Evolutionary conservation across 768 basidiomycete species (phyloP), one percentile per base, ranked within the genome.

Genomic region (Trametes maxima): DNA sequence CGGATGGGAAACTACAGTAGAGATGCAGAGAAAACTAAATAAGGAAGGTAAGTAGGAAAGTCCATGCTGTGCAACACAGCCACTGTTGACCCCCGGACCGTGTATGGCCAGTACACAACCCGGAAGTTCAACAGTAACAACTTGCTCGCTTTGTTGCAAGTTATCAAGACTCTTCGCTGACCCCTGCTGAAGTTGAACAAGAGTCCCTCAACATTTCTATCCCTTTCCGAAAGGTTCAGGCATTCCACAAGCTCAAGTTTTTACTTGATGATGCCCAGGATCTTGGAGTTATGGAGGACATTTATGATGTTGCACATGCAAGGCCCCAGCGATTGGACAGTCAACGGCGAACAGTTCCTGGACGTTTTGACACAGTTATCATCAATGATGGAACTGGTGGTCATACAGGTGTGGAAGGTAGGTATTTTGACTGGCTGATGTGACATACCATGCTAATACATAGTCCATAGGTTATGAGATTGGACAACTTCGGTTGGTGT

Each of bases 401-500:
- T 33, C 13, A 53, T n/a, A 17, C 43, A 17, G 48, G 48, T 6
- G 48, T 33, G 7, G 14, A 21, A 24, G 48, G 48, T 50, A 33
- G 7, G 24, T n/a, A n/a, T n/a, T n/a, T n/a, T n/a, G n/a, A n/a
- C n/a, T n/a, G n/a, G n/a, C n/a, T n/a, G n/a, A n/a, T 33, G 37
- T 39, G 14, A 7, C 37, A 39, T 7, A 39, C 14, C 37, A 8
- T 39, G 8, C 37, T 39, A 8, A 14, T 39, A 39, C 37, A 7
- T 39, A 14, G 14, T 39, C 8, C 37, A 39, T 24, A 52, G 50
- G 50, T 7, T 68, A 67, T 62, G 67, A 67, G 21, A 63, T 74
- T 45, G 73, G 51, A 1, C 72, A 66, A n/a, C 55, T 75, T 28
- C 63, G 69, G 3, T 65, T 65, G 5, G 59, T 74, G 0, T 74